Evolutionary conservation across 352 stramenopile species (phyloP).

Genomic region (Phytophthora brassicae): DNA sequence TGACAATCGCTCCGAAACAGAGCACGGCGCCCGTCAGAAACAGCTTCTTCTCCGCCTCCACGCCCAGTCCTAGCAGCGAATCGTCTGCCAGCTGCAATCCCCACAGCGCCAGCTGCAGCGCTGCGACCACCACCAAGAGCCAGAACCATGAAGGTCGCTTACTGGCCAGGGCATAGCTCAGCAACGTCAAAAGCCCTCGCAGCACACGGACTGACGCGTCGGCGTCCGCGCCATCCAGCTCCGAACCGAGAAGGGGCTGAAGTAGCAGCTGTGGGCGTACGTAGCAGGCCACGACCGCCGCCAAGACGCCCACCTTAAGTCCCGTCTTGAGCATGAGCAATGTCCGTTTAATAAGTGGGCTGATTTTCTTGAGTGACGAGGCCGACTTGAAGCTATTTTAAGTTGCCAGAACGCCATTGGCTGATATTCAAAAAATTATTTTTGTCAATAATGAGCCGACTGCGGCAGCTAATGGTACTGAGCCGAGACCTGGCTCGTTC

Average conservation of each 20-base stretch:
- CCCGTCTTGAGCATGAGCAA: constrained; percentile 28
- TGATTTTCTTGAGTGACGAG: constrained; percentile 15
- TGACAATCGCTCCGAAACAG: constrained; percentile 49
- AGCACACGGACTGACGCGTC: constrained; percentile 54
- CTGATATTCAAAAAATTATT: constrained; percentile 11
- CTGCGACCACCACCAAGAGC: constrained; percentile 42
- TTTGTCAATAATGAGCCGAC: constrained; percentile 43
- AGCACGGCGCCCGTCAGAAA: constrained; percentile 40
- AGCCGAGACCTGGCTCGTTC: constrained; percentile 80
- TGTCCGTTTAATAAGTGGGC: too few relatives aligned
- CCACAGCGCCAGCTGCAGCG: constrained; percentile 60
- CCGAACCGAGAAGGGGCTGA: constrained; percentile 28
- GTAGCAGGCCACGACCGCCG: constrained; percentile 47
- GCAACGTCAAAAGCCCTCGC: constrained; percentile 59
- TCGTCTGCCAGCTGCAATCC: constrained; percentile 45
- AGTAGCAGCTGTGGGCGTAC: constrained; percentile 49
- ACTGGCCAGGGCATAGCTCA: constrained; percentile 50
- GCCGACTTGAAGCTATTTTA: constrained; percentile 24
- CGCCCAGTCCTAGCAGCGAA: constrained; percentile 38
- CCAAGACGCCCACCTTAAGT: constrained; percentile 47
- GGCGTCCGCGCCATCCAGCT: constrained; percentile 32
- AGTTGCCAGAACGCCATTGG: too few relatives aligned
- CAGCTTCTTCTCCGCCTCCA: constrained; percentile 46
- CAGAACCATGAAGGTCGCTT: constrained; percentile 47
- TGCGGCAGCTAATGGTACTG: constrained; percentile 85